Evolutionary conservation across 768 basidiomycete genomes (phyloP), one percentile per base, ranked within the genome.

Genomic region (Leccinellum luteum): DNA sequence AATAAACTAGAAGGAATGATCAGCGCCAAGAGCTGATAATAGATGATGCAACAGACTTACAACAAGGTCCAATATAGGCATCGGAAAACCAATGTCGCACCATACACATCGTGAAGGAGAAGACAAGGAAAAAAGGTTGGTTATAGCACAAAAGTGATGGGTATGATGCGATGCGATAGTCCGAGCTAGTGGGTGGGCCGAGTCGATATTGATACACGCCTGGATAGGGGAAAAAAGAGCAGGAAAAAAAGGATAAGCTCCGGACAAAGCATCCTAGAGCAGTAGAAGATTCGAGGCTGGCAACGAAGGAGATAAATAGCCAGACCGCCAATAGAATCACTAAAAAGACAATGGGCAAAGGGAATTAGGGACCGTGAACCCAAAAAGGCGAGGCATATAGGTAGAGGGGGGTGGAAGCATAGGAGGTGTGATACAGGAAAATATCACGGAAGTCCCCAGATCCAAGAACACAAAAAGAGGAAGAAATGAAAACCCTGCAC

Each of bases 381-480:
- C 61, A 62, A 57, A 60, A 65, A 61, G 51, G 43, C 30, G 34
- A 55, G 61, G 38, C 66, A 70, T 61, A 53, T 61, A 57, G 47
- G 60, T 51, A 41, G 38, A 3, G n/a, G 7, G 32, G 14, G 49
- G 57, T 21, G 25, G 56, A 56, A 68, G 59, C 63, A 67, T 60
- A 47, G 19, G 54, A 32, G n/a, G n/a, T n/a, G 60, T 57, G 63
- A 61, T 50, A 28, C 38, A 53, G 41, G 45, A 51, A 64, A 66
- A 72, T 66, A 68, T 62, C 59, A 63, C 62, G 53, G 57, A 28
- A 60, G 70, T 74, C 72, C 72, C 74, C 72, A 66, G 69, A 79
- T 73, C 72, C 78, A 76, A 77, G 70, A 77, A 74, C 72, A 77
- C 73, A 73, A 59, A 56, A 58, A 25, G 57, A 58, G 15, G 60